Evolutionary conservation across 805 yeast genomes (phyloP).

Genomic region (Wickerhamomyces queroliae): DNA sequence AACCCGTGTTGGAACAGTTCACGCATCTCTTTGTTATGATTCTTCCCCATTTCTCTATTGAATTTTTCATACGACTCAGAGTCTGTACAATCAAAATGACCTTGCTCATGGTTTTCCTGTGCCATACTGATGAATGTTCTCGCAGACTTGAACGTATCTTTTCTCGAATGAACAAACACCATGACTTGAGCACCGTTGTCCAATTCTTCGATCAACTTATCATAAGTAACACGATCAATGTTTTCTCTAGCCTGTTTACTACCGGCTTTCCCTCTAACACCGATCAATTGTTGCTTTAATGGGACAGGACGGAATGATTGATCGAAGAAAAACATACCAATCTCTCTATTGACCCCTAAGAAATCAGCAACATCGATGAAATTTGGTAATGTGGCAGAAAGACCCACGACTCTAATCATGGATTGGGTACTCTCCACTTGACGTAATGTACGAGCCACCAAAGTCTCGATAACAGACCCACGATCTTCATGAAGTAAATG

Average conservation of each 20-base stretch:
- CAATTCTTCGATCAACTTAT: constrained; percentile 64
- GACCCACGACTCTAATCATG: constrained; percentile 89
- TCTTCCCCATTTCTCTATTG: constrained; percentile 61
- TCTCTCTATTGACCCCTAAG: constrained; percentile 80
- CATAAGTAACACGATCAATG: constrained; percentile 71
- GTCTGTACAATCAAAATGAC: constrained; percentile 51
- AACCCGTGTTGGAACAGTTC: constrained; percentile 80
- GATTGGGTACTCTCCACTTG: constrained; percentile 94
- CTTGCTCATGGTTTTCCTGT: constrained; percentile 48
- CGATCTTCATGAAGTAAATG: constrained; percentile 95
- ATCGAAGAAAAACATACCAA: constrained; percentile 94
- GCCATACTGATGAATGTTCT: constrained; percentile 67
- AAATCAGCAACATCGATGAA: constrained; percentile 93
- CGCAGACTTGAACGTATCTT: constrained; percentile 85
- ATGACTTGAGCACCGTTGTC: constrained; percentile 79
- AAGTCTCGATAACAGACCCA: constrained; percentile 94
- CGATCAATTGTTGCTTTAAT: constrained; percentile 77
- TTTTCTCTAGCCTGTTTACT: constrained; percentile 61
- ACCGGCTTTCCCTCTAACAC: constrained; percentile 84
- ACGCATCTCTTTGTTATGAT: constrained; percentile 69
- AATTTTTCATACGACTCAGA: constrained; percentile 36
- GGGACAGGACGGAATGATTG: constrained; percentile 93
- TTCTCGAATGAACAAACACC: constrained; percentile 95
- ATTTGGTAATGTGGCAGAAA: constrained; percentile 92
- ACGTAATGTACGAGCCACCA: constrained; percentile 89